Evolutionary conservation across 140 eudicot genomes (phyloP), one percentile per base, ranked within the genome.

Genomic region (Senecio squalidus): DNA sequence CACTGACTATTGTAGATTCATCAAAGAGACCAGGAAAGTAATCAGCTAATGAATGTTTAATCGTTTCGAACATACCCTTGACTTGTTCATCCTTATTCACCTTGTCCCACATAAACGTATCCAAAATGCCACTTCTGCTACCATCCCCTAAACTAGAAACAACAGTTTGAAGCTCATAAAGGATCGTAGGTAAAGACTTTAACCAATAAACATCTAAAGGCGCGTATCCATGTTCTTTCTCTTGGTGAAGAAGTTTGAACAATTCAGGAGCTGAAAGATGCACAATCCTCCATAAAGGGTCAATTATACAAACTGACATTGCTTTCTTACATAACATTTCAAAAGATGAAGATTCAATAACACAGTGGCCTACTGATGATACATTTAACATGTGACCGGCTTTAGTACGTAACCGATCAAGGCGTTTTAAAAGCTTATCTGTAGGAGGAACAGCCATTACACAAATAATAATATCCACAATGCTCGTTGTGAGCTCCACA

Each of bases 181-280:
- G 73, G 29, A 68, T 16, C 59, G 23, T 68, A 47, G 73, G 73
- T 46, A 67, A 24, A 33, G 51, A 57, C 50, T 56, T 67, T 29
- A 67, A 46, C 73, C 73, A 67, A 46, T 56, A 45, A 33, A 51
- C 66, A 67, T 57, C 31, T 56, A 67, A 56, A 30, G 22, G 23
- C 1, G 58, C 59, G 10, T 67, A 33, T 13, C 64, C 60, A 2
- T 30, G 55, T 66, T 49, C 24, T 39, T 64, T 50, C 23, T 67
- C 66, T 45, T 43, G 21, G 9, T 24, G 70, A 45, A 56, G 73
- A 45, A 56, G 57, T 24, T 24, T 55, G 2, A 67, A 30, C 66
- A 67, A 67, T 24, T 67, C 51, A 57, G 73, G 73, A 57, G 41
- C 51, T 45, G 73, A 67, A 45, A 67, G 66, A 34, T 57, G 58